Percentiles rank a stretch among this genome's conserved stretches.
Evolutionary conservation across 2,329 filamentous ascomycete species (phyloP).

Genomic region (Periconia sp.): DNA sequence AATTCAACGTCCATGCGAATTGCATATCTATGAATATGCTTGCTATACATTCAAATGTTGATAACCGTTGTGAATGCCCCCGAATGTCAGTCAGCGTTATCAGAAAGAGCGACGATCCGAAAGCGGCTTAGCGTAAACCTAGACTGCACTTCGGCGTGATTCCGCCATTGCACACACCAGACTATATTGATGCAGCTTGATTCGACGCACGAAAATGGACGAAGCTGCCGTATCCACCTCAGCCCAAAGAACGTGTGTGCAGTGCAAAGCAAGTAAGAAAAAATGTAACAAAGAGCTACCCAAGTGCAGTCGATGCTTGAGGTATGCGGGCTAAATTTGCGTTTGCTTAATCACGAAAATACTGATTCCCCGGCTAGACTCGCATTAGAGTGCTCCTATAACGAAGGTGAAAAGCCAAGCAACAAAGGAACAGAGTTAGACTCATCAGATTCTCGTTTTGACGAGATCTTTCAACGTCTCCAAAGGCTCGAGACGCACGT

Average conservation of each 20-base stretch:
- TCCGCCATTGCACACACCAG: not conserved
- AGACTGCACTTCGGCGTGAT: too few species aligned
- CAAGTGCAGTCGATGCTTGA: slow-evolving; percentile 15
- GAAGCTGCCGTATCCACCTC: not conserved
- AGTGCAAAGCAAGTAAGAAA: slow-evolving; percentile 21
- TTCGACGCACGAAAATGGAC: slow-evolving; percentile 4
- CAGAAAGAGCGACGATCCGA: not conserved
- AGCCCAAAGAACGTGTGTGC: slow-evolving; percentile 13
- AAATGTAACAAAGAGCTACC: slow-evolving; percentile 20
- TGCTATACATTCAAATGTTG: too few species aligned
- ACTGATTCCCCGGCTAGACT: slow-evolving; percentile 6
- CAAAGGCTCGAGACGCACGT: slow-evolving; percentile 13
- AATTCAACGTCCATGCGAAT: too few species aligned
- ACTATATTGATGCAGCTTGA: not conserved
- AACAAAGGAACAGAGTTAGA: not conserved
- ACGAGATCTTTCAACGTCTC: slow-evolving; percentile 18
- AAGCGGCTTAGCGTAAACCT: not conserved
- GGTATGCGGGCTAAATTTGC: slow-evolving; percentile 3
- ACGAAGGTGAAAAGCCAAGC: slow-evolving; percentile 3
- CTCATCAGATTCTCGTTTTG: slow-evolving; percentile 11
- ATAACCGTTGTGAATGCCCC: too few species aligned
- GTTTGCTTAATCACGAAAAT: not conserved
- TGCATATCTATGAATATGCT: too few species aligned
- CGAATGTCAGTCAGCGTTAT: not conserved
- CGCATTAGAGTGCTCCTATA: slow-evolving; percentile 12